phyloP scores from a whole-genome alignment of 1,284 basidiomycete species.

The Malassezia globosa region DNA sequence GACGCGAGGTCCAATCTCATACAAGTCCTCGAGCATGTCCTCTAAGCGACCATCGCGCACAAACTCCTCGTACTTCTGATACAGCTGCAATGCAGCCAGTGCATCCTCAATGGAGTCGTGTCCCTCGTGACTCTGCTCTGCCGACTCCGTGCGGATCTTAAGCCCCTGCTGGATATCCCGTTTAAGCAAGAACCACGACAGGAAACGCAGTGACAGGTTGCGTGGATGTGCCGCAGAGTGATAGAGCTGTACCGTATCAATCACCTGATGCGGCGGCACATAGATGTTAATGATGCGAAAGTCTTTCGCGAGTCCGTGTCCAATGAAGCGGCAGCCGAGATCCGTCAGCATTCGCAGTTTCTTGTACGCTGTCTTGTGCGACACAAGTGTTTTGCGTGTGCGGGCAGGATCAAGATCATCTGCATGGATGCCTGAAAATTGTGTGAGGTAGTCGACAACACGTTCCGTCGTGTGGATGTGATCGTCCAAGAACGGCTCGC shows the following conservation, averaged over 20 bases:
- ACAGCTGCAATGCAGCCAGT: constrained; percentile 71
- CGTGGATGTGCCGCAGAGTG: constrained; percentile 70
- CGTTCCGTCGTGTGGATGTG: constrained; percentile 89
- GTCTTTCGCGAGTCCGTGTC: constrained; percentile 97
- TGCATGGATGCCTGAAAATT: constrained; percentile 72
- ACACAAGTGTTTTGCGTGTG: constrained; percentile 79
- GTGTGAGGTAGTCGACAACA: constrained; percentile 91
- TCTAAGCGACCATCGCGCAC: constrained; percentile 70
- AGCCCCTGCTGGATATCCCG: constrained; percentile 77
- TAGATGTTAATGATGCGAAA: constrained; percentile 97
- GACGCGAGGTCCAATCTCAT: constrained; percentile 50
- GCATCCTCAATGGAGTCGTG: constrained; percentile 94
- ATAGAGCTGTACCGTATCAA: constrained; percentile 92
- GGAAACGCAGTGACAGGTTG: constrained; percentile 79
- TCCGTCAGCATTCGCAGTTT: constrained; percentile 90
- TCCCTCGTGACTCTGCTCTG: constrained; percentile 41
- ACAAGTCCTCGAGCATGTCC: constrained; percentile 67
- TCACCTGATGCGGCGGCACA: constrained; percentile 85
- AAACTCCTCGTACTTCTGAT: constrained; percentile 68
- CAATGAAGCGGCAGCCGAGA: constrained; percentile 88
- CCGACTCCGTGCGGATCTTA: constrained; percentile 32
- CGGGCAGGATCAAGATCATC: constrained; percentile 79
- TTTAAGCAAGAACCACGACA: constrained; percentile 82
- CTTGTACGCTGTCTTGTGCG: constrained; percentile 91
- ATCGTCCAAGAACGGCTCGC: constrained; percentile 89